These are phyloP conservation scores for Fusarium continuum DNA, from an alignment of 2,329 filamentous ascomycete species.

Conservation along the genomic window DNA sequence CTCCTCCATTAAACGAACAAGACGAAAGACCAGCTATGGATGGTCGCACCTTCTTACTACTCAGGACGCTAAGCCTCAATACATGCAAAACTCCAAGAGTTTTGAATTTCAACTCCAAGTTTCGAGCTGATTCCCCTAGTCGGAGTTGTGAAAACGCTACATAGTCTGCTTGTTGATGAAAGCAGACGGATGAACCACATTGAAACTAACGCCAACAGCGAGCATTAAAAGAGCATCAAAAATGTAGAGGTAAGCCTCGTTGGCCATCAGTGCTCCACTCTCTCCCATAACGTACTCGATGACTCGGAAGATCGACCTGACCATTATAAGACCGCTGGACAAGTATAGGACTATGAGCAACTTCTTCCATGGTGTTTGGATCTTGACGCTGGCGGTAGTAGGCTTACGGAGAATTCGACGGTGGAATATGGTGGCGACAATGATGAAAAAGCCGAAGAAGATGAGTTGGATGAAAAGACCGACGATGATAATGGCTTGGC, in stretches of 20 bases:
- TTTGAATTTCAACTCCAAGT: too few relatives aligned
- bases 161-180: too few relatives aligned
- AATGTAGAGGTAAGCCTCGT: constrained; percentile 47
- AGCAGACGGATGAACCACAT: not conserved
- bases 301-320: constrained; percentile 52
- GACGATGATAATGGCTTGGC: constrained; percentile 57
- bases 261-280: constrained; percentile 41
- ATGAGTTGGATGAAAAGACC: constrained; percentile 63
- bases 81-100: too few relatives aligned
- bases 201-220: not conserved
- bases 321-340: constrained; percentile 46
- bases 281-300: constrained; percentile 51
- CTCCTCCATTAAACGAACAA: too few relatives aligned
- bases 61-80: too few relatives aligned
- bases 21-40: too few relatives aligned
- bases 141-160: too few relatives aligned
- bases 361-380: constrained; percentile 42
- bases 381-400: not conserved
- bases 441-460: constrained; percentile 61
- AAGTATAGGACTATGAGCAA: constrained; percentile 30
- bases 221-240: constrained; percentile 49
- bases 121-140: too few relatives aligned
- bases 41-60: too few relatives aligned
- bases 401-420: constrained; percentile 19
- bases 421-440: constrained; percentile 57